These are phyloP conservation scores for Penicillium paradoxum DNA, from an alignment of 495 filamentous ascomycete species.

Conservation along the genomic window DNA sequence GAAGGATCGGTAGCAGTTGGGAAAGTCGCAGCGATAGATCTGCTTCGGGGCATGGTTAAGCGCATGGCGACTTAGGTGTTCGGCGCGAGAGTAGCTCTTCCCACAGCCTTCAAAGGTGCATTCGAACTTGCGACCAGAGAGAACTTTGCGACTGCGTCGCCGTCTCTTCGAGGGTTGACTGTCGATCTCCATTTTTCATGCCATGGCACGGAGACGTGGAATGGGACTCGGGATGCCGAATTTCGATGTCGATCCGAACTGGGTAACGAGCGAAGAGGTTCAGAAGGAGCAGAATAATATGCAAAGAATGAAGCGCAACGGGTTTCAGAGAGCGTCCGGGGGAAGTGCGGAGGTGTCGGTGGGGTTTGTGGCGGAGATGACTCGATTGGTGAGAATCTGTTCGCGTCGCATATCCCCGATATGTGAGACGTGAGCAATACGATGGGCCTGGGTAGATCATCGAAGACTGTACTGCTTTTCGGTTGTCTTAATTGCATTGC, in stretches of 20 bases:
- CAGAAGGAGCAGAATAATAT: background rate
- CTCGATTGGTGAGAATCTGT: background rate
- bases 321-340: slow-evolving; percentile 2
- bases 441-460: too few species aligned
- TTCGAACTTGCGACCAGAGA: slow-evolving; percentile 87
- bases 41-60: slow-evolving; percentile 91
- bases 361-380: slow-evolving; percentile 4
- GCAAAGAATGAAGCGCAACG: background rate
- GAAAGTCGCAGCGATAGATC: slow-evolving; percentile 92
- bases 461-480: too few species aligned
- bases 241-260: background rate
- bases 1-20: slow-evolving; percentile 84
- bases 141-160: slow-evolving; percentile 59
- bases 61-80: slow-evolving; percentile 96
- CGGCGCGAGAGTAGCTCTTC: slow-evolving; percentile 93
- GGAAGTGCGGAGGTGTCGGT: slow-evolving; percentile 16
- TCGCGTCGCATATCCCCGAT: background rate
- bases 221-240: slow-evolving; percentile 1
- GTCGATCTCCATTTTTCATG: slow-evolving; percentile 24
- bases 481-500: too few species aligned
- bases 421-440: too few species aligned
- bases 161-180: slow-evolving; percentile 28
- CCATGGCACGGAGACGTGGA: slow-evolving; percentile 15
- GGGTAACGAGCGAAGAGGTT: slow-evolving; percentile 1
- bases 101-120: slow-evolving; percentile 86